These are phyloP conservation scores for Sesbania bispinosa DNA, from an alignment of 306 rosid species.

Conservation along the genomic window DNA sequence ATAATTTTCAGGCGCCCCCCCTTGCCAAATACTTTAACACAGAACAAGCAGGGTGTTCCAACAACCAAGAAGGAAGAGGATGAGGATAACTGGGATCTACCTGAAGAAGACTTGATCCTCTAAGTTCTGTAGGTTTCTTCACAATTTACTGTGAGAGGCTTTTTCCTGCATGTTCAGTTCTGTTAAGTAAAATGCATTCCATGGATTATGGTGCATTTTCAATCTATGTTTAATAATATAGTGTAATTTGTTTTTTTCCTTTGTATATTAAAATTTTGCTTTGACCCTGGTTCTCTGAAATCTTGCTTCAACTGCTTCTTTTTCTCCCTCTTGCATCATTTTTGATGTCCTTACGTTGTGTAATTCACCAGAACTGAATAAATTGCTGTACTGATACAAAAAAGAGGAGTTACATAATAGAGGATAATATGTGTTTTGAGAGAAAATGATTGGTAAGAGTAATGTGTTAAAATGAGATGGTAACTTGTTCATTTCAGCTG, in stretches of 20 bases:
- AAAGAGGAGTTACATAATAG: not conserved
- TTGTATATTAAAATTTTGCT: not conserved
- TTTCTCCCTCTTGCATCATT: not conserved
- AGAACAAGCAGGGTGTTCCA: constrained; percentile 14
- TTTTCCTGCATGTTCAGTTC: constrained; percentile 29
- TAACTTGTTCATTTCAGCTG: not conserved
- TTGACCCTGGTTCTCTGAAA: not conserved
- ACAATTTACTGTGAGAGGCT: constrained; percentile 26
- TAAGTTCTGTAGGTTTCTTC: constrained; percentile 16
- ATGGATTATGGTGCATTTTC: constrained; percentile 11
- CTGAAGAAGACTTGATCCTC: constrained; percentile 36
- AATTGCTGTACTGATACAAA: not conserved
- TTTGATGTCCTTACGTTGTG: not conserved
- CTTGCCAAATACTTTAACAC: not conserved
- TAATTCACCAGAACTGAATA: not conserved
- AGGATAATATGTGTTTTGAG: not conserved
- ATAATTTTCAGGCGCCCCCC: constrained; percentile 33
- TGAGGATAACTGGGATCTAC: constrained; percentile 79
- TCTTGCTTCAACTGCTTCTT: not conserved
- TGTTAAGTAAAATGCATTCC: constrained; percentile 14
- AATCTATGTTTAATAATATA: not conserved
- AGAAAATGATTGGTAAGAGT: not conserved
- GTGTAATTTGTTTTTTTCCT: not conserved
- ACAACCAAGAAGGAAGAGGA: constrained; percentile 48
- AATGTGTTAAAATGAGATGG: not conserved